A percentile compares a stretch with the other conserved stretches of the same genome.
These are phyloP conservation scores for Colletotrichum shisoi DNA, from an alignment of 2,329 filamentous ascomycete genomes.

Conservation along the genomic window DNA sequence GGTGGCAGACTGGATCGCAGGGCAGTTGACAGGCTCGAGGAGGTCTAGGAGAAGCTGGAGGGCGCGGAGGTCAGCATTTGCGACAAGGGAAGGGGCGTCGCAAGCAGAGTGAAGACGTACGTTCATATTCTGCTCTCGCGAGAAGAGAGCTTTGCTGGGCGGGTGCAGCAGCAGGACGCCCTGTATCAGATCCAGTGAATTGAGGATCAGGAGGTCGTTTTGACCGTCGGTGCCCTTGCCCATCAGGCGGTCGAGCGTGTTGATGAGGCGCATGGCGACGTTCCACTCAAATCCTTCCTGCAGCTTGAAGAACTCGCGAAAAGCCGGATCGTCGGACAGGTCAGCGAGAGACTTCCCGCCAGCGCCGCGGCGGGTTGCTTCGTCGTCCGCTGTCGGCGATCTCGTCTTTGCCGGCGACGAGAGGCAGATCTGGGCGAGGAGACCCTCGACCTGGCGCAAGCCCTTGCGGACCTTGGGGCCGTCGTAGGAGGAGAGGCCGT, in stretches of 20 bases:
- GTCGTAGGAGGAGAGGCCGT: conserved; percentile 94
- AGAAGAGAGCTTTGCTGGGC: conserved; percentile 85
- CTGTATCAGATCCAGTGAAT: conserved; percentile 87
- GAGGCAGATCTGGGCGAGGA: conserved; percentile 93
- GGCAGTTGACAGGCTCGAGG: conserved; percentile 89
- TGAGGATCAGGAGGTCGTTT: conserved; percentile 88
- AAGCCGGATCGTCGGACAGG: conserved; percentile 82
- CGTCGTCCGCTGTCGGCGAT: conserved; percentile 29
- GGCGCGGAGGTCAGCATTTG: conserved; percentile 1
- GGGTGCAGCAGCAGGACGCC: conserved; percentile 88
- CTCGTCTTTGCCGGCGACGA: conserved; percentile 54
- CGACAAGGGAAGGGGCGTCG: no score
- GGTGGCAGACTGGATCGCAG: conserved; percentile 88
- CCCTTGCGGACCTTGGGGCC: conserved; percentile 91
- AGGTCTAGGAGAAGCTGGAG: conserved; percentile 84
- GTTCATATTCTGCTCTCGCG: conserved; percentile 93
- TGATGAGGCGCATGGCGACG: conserved; percentile 83
- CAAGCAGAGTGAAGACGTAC: conserved; percentile 54
- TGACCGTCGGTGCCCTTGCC: conserved; percentile 82
- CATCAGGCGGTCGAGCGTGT: conserved; percentile 84
- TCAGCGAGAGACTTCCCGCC: conserved; percentile 70
- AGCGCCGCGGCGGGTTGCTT: conserved; percentile 39
- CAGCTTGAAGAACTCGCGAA: conserved; percentile 93
- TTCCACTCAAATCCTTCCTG: conserved; percentile 99
- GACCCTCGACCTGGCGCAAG: conserved; percentile 88